Evolutionary conservation across 2,329 filamentous ascomycete species (phyloP).

Genomic region (Mollisiaceae sp.): DNA sequence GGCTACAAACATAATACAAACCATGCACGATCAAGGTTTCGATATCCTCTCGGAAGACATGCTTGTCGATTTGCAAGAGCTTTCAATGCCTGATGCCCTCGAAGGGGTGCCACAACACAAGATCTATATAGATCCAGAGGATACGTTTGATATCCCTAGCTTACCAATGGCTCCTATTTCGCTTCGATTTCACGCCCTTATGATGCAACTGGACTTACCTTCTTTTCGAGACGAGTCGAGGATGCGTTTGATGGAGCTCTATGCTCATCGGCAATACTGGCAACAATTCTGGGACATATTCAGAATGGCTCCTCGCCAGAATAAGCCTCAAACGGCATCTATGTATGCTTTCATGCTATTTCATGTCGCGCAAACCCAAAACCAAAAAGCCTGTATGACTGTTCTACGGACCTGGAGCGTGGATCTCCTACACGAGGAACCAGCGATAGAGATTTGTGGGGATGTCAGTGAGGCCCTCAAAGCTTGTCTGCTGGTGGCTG

Average conservation of each 20-base stretch:
- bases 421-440: conserved; percentile 63
- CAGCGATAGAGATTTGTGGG: conserved; percentile 52
- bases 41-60: conserved; percentile 45
- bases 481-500: conserved; percentile 59
- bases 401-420: conserved; percentile 59
- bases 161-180: conserved; percentile 29
- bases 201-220: conserved; percentile 52
- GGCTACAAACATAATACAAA: conserved; percentile 48
- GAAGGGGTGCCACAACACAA: conserved; percentile 34
- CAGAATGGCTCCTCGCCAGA: conserved; percentile 57
- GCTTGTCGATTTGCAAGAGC: conserved; percentile 38
- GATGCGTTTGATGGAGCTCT: conserved; percentile 51
- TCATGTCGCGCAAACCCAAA: conserved; percentile 51
- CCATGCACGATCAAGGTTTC: conserved; percentile 48
- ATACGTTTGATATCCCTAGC: conserved; percentile 35
- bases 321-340: conserved; percentile 52
- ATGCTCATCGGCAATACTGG: conserved; percentile 56
- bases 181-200: conserved; percentile 47
- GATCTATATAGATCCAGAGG: conserved; percentile 34
- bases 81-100: conserved; percentile 19
- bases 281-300: conserved; percentile 65
- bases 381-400: conserved; percentile 51
- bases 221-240: conserved; percentile 48
- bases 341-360: conserved; percentile 62
- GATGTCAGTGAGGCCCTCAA: conserved; percentile 54